Percentiles rank a stretch among this genome's conserved stretches.
Evolutionary conservation across 345 rosid species (phyloP).

Genomic region (Rhodamnia argentea): DNA sequence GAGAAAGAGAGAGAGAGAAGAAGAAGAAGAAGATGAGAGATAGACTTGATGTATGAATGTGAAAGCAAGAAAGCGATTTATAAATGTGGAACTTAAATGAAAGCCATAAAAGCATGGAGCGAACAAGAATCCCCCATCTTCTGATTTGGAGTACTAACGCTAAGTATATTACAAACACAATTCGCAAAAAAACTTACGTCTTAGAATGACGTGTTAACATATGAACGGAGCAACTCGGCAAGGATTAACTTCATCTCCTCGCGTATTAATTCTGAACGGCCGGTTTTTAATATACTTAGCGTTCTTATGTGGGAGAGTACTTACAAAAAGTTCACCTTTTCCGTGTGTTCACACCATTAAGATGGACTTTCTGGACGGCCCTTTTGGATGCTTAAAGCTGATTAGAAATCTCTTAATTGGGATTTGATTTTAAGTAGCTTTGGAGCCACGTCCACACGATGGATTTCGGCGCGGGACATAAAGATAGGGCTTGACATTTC

Average conservation of each 20-base stretch:
- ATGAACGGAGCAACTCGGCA: neutral
- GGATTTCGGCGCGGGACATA: neutral
- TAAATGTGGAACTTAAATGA: neutral
- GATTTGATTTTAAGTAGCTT: neutral
- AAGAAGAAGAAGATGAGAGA: neutral
- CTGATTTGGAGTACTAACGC: neutral
- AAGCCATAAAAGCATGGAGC: neutral
- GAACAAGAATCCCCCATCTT: neutral
- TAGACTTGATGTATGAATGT: conserved; percentile 15
- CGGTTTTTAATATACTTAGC: neutral
- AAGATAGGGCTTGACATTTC: neutral
- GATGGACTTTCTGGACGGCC: neutral
- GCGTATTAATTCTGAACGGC: neutral
- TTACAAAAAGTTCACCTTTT: neutral
- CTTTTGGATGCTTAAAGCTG: neutral
- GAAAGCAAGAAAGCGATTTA: conserved; percentile 23
- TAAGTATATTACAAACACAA: neutral
- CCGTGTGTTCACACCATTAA: neutral
- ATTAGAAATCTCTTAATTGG: neutral
- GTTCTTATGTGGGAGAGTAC: neutral
- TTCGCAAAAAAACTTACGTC: neutral
- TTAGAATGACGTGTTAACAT: neutral
- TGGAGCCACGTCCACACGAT: neutral
- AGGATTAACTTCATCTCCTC: neutral
- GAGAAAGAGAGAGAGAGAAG: neutral